A percentile compares a stretch with the other conserved stretches of the same genome.
These are phyloP conservation scores for Mortierella polycephala DNA, from an alignment of 371 early-diverging fungal genomes.

Conservation along the genomic window DNA sequence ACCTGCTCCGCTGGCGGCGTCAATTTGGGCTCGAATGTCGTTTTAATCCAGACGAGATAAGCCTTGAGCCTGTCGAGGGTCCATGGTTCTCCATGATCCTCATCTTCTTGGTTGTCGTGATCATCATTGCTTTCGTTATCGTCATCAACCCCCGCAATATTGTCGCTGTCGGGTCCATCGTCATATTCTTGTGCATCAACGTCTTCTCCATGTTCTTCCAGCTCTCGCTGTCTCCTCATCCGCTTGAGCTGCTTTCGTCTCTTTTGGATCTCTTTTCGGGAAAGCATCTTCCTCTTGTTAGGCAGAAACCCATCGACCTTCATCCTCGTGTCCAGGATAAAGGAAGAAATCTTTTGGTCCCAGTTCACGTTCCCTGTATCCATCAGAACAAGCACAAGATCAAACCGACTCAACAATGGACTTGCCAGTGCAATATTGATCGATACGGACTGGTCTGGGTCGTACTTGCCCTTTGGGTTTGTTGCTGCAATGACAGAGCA, in stretches of 20 bases:
- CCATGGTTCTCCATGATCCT: slow-evolving; percentile 54
- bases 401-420: slow-evolving; percentile 84
- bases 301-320: slow-evolving; percentile 19
- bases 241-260: slow-evolving; percentile 23
- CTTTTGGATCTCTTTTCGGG: slow-evolving; percentile 18
- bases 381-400: slow-evolving; percentile 78
- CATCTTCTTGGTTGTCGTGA: too few species aligned
- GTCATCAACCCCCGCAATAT: background rate
- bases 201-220: slow-evolving; percentile 14
- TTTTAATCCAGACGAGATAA: slow-evolving; percentile 67
- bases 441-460: slow-evolving; percentile 62
- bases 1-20: slow-evolving; percentile 69
- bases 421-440: slow-evolving; percentile 73
- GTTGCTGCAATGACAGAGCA: slow-evolving; percentile 84
- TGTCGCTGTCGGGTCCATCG: slow-evolving; percentile 8
- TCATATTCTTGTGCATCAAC: background rate
- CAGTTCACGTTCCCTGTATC: slow-evolving; percentile 71
- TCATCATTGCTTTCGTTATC: slow-evolving; percentile 3
- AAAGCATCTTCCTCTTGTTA: slow-evolving; percentile 6
- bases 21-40: slow-evolving; percentile 60
- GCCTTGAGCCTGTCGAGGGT: slow-evolving; percentile 66
- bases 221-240: slow-evolving; percentile 6
- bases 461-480: slow-evolving; percentile 80
- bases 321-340: slow-evolving; percentile 56
- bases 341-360: slow-evolving; percentile 70